phyloP scores from a whole-genome alignment of 768 basidiomycete species.

The Boletus fagicola region DNA sequence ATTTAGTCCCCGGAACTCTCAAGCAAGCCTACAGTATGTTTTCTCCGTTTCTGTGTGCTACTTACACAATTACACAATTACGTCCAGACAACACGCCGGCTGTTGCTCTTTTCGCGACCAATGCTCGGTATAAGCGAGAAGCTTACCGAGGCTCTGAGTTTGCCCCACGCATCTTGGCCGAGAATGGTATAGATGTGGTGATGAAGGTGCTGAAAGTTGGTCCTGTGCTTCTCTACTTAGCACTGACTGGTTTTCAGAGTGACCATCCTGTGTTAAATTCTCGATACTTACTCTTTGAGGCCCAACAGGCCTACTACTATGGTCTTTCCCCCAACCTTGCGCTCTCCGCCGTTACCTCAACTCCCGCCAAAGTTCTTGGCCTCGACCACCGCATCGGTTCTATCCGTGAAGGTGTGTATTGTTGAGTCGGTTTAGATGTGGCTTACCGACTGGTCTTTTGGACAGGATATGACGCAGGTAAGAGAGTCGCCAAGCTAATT shows the following conservation, averaged over 20 bases:
- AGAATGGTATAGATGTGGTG: conserved; percentile 54
- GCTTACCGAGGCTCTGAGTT: conserved; percentile 66
- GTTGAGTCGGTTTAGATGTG: background rate
- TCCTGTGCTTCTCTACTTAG: conserved; percentile 10
- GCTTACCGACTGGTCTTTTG: background rate
- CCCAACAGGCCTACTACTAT: conserved; percentile 67
- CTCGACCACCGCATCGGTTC: conserved; percentile 75
- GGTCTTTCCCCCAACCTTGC: conserved; percentile 66
- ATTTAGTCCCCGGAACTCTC: conserved; percentile 79
- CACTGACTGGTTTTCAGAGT: conserved; percentile 34
- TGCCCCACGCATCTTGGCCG: conserved; percentile 57
- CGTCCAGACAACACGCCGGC: conserved; percentile 56
- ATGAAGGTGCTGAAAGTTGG: conserved; percentile 51
- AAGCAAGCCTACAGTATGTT: conserved; percentile 59
- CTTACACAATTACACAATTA: background rate
- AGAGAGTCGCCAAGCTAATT: background rate
- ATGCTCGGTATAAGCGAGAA: conserved; percentile 63
- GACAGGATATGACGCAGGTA: conserved; percentile 70
- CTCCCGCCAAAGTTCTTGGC: conserved; percentile 69
- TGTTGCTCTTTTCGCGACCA: conserved; percentile 78
- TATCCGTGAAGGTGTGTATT: conserved; percentile 43
- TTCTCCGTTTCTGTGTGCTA: background rate
- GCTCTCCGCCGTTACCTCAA: conserved; percentile 66
- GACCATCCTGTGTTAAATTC: conserved; percentile 57
- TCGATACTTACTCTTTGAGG: conserved; percentile 55